phyloP scores from a whole-genome alignment of 176 grass and related monocot genomes.

The Oryza longistaminata region DNA sequence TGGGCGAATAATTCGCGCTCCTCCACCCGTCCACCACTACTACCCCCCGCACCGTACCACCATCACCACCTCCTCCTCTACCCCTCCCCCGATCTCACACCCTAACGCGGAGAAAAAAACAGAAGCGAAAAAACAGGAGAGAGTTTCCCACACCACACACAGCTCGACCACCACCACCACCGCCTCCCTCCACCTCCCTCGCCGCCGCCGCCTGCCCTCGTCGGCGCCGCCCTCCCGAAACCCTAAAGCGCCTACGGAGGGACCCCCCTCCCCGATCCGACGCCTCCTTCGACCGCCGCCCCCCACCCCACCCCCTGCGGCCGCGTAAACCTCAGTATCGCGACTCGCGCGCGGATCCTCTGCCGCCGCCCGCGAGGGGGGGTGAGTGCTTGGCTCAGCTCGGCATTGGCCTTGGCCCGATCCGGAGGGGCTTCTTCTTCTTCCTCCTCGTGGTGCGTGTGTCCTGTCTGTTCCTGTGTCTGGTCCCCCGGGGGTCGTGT shows the following conservation, averaged over 20 bases:
- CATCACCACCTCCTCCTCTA: not conserved
- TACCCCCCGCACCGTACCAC: not conserved
- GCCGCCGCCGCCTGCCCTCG: conserved; percentile 24
- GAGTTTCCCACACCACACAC: conserved; percentile 38
- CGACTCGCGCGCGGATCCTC: conserved; percentile 38
- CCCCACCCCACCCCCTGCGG: not conserved
- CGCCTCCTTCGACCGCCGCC: not conserved
- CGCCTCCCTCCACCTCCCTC: not conserved
- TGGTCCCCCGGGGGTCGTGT: conserved; percentile 10
- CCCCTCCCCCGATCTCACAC: conserved; percentile 39
- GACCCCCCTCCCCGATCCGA: conserved; percentile 5
- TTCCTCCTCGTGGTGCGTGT: conserved; percentile 32
- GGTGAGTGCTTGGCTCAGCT: not conserved
- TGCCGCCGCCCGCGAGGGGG: not conserved
- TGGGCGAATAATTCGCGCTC: conserved; percentile 66
- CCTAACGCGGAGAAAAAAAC: conserved; percentile 33
- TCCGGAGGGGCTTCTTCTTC: conserved; percentile 11
- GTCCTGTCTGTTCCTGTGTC: conserved; percentile 24
- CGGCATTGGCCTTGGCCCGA: conserved; percentile 54
- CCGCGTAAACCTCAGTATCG: conserved; percentile 39
- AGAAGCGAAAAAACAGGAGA: conserved; percentile 17
- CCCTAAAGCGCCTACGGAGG: conserved; percentile 26
- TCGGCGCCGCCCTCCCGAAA: conserved; percentile 2
- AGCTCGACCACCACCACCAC: conserved; percentile 13
- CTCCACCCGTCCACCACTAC: conserved; percentile 47